Evolutionary conservation across 371 early-diverging fungal genomes (phyloP).

Genomic region (Mortierella sp.): DNA sequence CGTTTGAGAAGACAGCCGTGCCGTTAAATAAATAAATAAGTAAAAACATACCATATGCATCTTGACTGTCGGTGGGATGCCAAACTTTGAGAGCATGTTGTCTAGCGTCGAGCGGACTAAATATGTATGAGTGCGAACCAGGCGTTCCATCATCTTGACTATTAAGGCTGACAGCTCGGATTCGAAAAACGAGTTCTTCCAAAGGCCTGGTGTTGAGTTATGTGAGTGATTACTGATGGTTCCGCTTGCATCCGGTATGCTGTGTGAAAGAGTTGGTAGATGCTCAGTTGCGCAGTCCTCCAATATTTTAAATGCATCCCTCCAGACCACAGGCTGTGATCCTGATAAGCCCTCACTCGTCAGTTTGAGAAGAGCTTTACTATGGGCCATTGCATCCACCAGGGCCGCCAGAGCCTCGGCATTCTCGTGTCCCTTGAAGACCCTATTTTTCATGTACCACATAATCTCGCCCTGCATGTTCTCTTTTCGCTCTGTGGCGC

Average conservation of each 20-base stretch:
- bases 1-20: background rate
- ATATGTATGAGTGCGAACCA: constrained; percentile 52
- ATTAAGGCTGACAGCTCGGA: constrained; percentile 59
- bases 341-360: constrained; percentile 5
- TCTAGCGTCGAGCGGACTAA: constrained; percentile 34
- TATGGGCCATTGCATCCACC: constrained; percentile 35
- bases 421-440: background rate
- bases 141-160: constrained; percentile 80
- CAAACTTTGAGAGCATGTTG: constrained; percentile 22
- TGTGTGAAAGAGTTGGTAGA: background rate
- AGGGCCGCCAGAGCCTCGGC: constrained; percentile 11
- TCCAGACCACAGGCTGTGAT: constrained; percentile 23
- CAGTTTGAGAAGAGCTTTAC: constrained; percentile 26
- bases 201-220: background rate
- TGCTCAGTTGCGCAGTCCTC: constrained; percentile 24
- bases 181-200: constrained; percentile 7
- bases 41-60: constrained; percentile 39
- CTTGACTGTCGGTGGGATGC: constrained; percentile 23
- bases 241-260: background rate
- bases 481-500: too few species aligned
- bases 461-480: constrained; percentile 1
- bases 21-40: too few species aligned
- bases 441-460: constrained; percentile 10
- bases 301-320: constrained; percentile 28
- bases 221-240: background rate